Base-by-base conservation (phyloP, 164 flowering plant species). In the Taxillus chinensis region DNA sequence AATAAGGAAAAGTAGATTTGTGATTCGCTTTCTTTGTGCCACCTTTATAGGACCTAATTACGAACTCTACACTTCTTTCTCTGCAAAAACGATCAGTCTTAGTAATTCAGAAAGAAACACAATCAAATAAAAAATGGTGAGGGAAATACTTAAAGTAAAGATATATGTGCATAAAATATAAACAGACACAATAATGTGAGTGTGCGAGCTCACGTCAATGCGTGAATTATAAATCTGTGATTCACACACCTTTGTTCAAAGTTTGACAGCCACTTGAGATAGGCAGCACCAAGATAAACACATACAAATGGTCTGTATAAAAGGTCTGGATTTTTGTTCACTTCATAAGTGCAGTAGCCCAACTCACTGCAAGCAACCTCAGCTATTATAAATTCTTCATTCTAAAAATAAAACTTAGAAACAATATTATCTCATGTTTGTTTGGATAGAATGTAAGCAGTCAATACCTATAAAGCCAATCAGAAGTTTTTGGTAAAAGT, bases 31-130 rank as follows among this genome's bases (percentile, higher is more conserved):
- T 92, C 66, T 89, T 87, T 12, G 83, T 70, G 17, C 96, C 93
- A 70, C 84, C 84, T 65, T 70, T 82, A 61, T 80, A 92, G 55
- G 98, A 85, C 74, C 98, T 82, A 15, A 92, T 78, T 37, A 86
- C 76, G 78, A 85, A 92, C 73, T 92, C 98, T 71, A 90, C 98
- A 64, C 69, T 80, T 77, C 93, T 85, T 65, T 79, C 87, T 71
- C 98, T 92, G 84, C 65, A 78, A 59, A 69, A 15, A 59, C 8
- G 63, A 17, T 8, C 8, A 12, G 8, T n/a, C 39, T 45, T 15
- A 65, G 27, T 48, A 15, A 12, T 12, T 43, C 57, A 38, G 39
- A 5, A 10, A 13, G 8, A 55, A 50, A n/a, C 39, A 27, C 59
- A 55, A 51, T 55, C 13, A 50, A 48, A 11, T 38, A 45, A 3